Base-by-base conservation (phyloP, 176 grass and related monocot genomes). In the Puya raimondii region DNA sequence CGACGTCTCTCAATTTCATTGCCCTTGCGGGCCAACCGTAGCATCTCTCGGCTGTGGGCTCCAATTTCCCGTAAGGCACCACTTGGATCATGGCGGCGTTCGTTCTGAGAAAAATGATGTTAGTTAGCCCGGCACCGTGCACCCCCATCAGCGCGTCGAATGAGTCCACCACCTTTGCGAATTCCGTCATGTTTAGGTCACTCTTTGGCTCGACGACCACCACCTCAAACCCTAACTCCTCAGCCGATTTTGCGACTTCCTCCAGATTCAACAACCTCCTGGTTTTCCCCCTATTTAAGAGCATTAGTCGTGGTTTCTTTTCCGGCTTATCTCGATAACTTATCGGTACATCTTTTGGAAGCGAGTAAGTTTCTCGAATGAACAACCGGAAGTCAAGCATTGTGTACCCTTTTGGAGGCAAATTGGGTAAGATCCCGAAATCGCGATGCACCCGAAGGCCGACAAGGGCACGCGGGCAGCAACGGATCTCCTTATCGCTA, bases 351-450 rank as follows among this genome's bases (percentile, higher is more conserved):
- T 85, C 74, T 7, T 59, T 71, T 25, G 72, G 76, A 49, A 82
- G 14, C 9, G 79, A 73, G 12, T 82, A 84, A 16, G 85, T 81
- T 68, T 73, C 76, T 11, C 81, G 85, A 15, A 96, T 74, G 33
- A 96, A 88, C 57, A 77, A 68, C 10, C 80, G 71, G 64, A 96
- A 96, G 68, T 91, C 92, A 1, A 86, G 27, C 76, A 88, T 72
- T 9, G 92, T 84, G 33, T 86, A 81, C 68, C 86, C 86, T 65
- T 81, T 67, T 1, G 72, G 85, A 3, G 80, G 65, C 22, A 47
- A 27, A 10, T 53, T 68, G 0, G 78, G 82, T 49, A 88, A 77
- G 51, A 91, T 88, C 21, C 73, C 70, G 27, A 96, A 70, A 53
- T 96, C 85, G 12, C 75, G 27, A 16, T 96, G 88, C 68, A 81